Conservation (phyloP, 306 rosid species). For the Canavalia ensiformis region DNA sequence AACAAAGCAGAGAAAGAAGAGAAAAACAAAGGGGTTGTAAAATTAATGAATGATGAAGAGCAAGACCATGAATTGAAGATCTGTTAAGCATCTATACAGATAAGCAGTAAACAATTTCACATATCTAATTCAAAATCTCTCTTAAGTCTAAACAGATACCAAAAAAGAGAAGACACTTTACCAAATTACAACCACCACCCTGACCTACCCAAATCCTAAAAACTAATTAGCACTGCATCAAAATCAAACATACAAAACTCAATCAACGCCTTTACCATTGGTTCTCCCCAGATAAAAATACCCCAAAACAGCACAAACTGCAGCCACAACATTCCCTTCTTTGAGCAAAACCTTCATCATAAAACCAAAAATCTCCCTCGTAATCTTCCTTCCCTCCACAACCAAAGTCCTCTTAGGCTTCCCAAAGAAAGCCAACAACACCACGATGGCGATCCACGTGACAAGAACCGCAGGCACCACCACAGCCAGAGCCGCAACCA, state of each 20-base stretch:
- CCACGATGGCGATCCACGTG: conserved; percentile 78
- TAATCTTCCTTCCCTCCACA: conserved; percentile 81
- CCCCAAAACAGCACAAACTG: conserved; percentile 75
- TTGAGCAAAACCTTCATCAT: conserved; percentile 72
- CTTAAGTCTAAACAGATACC: not conserved
- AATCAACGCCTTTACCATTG: conserved; percentile 47
- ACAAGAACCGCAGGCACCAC: conserved; percentile 73
- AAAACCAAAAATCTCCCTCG: conserved; percentile 62
- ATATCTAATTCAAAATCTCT: not conserved
- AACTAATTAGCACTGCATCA: not conserved
- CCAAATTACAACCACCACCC: conserved; percentile 27
- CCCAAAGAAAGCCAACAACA: conserved; percentile 77
- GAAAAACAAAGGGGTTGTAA: not conserved
- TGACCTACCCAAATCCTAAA: not conserved
- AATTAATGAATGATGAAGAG: conserved; percentile 2
- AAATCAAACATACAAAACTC: not conserved
- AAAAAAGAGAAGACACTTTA: conserved; percentile 5
- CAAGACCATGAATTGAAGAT: conserved; percentile 10
- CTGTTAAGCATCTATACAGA: not conserved
- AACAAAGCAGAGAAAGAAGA: not conserved
- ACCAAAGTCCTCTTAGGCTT: conserved; percentile 73
- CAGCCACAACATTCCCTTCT: conserved; percentile 84
- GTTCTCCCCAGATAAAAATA: conserved; percentile 69
- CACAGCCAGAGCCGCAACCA: conserved; percentile 78
- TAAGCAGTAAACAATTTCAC: not conserved